A percentile compares a stretch with the other conserved stretches of the same genome.
Evolutionary conservation across 768 basidiomycete species (phyloP).

Genomic region (Lentinus brumalis): DNA sequence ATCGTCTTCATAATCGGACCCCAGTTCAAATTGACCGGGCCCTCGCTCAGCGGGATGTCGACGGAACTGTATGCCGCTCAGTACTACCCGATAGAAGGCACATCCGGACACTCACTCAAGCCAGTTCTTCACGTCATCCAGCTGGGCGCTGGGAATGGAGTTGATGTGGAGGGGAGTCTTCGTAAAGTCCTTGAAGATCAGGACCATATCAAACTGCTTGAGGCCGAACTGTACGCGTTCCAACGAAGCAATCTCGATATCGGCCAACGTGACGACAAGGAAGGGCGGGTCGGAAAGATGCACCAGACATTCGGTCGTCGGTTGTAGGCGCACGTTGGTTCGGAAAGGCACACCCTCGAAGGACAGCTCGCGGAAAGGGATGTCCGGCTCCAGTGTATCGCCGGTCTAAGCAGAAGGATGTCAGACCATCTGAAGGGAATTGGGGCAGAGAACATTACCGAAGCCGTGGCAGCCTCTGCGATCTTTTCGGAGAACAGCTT

Average conservation of each 20-base stretch:
- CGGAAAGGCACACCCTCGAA: conserved; percentile 97
- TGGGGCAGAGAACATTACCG: conserved; percentile 50
- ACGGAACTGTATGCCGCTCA: conserved; percentile 67
- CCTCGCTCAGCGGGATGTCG: conserved; percentile 93
- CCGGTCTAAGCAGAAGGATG: conserved; percentile 50
- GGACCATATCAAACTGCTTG: conserved; percentile 97
- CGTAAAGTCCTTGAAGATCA: conserved; percentile 96
- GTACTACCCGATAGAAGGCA: conserved; percentile 9
- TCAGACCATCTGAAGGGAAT: not conserved
- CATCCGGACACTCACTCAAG: conserved; percentile 70
- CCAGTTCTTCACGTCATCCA: conserved; percentile 99
- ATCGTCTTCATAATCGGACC: conserved; percentile 98
- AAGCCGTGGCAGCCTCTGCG: conserved; percentile 76
- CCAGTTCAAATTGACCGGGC: conserved; percentile 98
- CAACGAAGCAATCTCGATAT: conserved; percentile 95
- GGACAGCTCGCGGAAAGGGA: conserved; percentile 95
- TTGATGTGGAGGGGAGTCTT: conserved; percentile 94
- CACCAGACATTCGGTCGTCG: conserved; percentile 95
- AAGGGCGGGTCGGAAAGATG: conserved; percentile 95
- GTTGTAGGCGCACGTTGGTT: conserved; percentile 91
- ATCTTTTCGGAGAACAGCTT: conserved; percentile 92
- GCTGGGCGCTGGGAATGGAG: conserved; percentile 84
- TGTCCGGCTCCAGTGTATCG: conserved; percentile 88
- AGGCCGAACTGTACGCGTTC: conserved; percentile 96
- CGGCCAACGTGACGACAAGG: conserved; percentile 90